Evolutionary conservation across 2,329 filamentous ascomycete species (phyloP).

Genomic region (Cladophialophora bantiana): DNA sequence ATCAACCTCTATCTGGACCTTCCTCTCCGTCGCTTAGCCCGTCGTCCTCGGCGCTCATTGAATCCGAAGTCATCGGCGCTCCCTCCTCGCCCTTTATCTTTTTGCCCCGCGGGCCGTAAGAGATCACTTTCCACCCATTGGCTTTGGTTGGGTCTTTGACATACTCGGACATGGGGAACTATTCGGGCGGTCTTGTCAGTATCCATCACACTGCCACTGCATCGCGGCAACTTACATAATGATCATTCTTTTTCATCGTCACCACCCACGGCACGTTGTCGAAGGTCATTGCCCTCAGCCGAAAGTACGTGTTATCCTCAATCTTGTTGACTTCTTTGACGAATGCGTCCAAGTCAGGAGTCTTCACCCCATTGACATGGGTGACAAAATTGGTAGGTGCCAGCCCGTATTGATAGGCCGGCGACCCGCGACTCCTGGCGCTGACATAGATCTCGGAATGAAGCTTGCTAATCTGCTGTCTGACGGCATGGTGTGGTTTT

Average conservation of each 20-base stretch:
- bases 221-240: conserved; percentile 67
- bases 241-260: conserved; percentile 99
- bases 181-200: conserved; percentile 26
- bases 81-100: conserved; percentile 47
- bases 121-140: conserved; percentile 65
- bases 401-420: conserved; percentile 87
- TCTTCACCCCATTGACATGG: conserved; percentile 88
- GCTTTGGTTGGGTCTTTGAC: conserved; percentile 61
- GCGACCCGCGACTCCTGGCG: conserved; percentile 80
- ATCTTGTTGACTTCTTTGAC: conserved; percentile 83
- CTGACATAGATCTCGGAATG: conserved; percentile 97
- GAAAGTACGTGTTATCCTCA: conserved; percentile 97
- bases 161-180: conserved; percentile 72
- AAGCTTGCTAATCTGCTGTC: conserved; percentile 95
- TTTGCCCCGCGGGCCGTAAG: conserved; percentile 57
- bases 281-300: conserved; percentile 95
- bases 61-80: conserved; percentile 54
- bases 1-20: conserved; percentile 24
- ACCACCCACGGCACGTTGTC: conserved; percentile 99
- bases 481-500: conserved; percentile 91
- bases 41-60: conserved; percentile 54
- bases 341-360: conserved; percentile 81
- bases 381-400: conserved; percentile 98
- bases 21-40: conserved; percentile 44
- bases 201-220: background rate